A percentile compares a stretch with the other conserved stretches of the same genome.
Conservation (phyloP, 2,329 filamentous ascomycete genomes). For the Mariannaea sp. region DNA sequence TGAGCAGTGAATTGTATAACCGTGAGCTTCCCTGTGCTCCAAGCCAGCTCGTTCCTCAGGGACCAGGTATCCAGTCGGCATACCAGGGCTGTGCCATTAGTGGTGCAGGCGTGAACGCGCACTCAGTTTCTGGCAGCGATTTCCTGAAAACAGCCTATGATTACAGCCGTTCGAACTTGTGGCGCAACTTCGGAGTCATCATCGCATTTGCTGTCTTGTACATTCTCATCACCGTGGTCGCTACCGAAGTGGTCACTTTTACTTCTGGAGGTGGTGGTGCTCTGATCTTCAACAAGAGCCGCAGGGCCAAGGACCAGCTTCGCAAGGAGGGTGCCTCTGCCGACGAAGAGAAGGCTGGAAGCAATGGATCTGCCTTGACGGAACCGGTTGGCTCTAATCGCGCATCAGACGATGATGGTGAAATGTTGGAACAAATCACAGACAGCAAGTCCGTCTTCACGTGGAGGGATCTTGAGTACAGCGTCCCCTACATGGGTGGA, state of each 20-base stretch:
- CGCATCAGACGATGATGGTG: not conserved
- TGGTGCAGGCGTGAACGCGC: slow-evolving; percentile 44
- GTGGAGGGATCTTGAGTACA: slow-evolving; percentile 59
- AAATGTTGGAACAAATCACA: not conserved
- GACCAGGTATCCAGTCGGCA: slow-evolving; percentile 42
- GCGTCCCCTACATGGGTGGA: slow-evolving; percentile 56
- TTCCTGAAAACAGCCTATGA: slow-evolving; percentile 12
- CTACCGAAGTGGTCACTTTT: slow-evolving; percentile 9
- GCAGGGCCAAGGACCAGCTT: not conserved
- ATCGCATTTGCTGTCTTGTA: slow-evolving; percentile 16
- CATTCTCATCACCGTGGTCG: slow-evolving; percentile 8
- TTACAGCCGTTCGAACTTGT: slow-evolving; percentile 15
- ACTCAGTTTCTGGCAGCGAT: not conserved
- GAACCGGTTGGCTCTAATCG: not conserved
- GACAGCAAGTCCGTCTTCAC: slow-evolving; percentile 1
- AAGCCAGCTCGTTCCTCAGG: slow-evolving; percentile 51
- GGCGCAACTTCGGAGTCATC: slow-evolving; percentile 19
- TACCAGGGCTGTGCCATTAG: slow-evolving; percentile 60
- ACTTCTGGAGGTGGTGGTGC: slow-evolving; percentile 42
- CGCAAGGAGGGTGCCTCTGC: not conserved
- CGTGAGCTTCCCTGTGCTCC: slow-evolving; percentile 55
- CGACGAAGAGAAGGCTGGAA: not conserved
- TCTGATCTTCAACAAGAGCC: slow-evolving; percentile 69
- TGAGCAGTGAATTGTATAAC: slow-evolving; percentile 58
- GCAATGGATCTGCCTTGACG: not conserved